phyloP scores from a whole-genome alignment of 176 grass and related monocot genomes.

The Eragrostis curvula region DNA sequence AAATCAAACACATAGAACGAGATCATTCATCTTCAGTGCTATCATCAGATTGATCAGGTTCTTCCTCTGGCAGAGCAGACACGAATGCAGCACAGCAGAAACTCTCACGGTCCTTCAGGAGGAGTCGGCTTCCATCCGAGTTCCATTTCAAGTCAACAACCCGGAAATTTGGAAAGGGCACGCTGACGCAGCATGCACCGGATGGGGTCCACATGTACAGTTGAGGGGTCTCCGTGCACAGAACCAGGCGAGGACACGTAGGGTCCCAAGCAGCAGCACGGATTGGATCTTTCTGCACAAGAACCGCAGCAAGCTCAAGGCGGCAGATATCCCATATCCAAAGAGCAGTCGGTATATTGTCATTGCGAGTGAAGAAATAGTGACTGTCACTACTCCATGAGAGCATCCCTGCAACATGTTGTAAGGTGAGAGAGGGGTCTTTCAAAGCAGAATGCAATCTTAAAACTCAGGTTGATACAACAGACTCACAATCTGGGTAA shows the following conservation, averaged over 20 bases:
- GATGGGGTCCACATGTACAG: conserved; percentile 89
- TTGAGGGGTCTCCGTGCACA: conserved; percentile 80
- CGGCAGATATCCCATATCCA: conserved; percentile 99
- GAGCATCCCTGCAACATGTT: conserved; percentile 68
- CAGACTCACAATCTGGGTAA: conserved; percentile 12
- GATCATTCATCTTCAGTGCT: conserved; percentile 66
- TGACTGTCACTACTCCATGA: conserved; percentile 87
- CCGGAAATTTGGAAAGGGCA: conserved; percentile 71
- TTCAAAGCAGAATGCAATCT: conserved; percentile 24
- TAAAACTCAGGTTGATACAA: background rate
- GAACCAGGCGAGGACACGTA: conserved; percentile 55
- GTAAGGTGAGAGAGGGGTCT: conserved; percentile 27
- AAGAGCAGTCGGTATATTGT: conserved; percentile 83
- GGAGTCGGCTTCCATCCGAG: conserved; percentile 68
- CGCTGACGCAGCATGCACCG: conserved; percentile 73
- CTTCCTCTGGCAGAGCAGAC: conserved; percentile 56
- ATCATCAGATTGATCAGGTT: conserved; percentile 51
- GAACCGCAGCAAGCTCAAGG: conserved; percentile 80
- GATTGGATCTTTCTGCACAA: conserved; percentile 95
- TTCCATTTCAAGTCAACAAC: conserved; percentile 91
- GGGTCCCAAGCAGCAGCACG: conserved; percentile 89
- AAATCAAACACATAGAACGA: background rate
- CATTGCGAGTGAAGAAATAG: conserved; percentile 89
- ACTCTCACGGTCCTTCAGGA: conserved; percentile 80
- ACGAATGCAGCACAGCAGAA: conserved; percentile 86